Base-by-base conservation (phyloP, 768 basidiomycete genomes). In the Trametes cingulata region DNA sequence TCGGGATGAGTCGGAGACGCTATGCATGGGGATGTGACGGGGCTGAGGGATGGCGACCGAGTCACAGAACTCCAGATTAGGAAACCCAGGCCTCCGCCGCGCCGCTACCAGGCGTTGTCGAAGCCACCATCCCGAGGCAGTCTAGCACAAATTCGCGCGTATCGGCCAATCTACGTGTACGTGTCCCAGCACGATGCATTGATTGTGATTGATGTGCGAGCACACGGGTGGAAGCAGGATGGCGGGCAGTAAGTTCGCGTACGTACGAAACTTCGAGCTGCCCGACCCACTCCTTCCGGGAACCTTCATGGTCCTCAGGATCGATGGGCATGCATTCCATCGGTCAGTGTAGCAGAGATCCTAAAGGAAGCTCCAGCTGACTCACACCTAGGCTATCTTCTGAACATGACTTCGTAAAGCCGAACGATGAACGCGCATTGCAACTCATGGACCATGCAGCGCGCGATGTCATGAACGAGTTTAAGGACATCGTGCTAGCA, bases 241-340 rank as follows among this genome's bases (percentile, higher is more conserved):
- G 96, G 94, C 96, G 14, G 91, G 90, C 66, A 89, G 92, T n/a
- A 89, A 85, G 68, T 99, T 86, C 68, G 88, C 90, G 41, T 96
- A 98, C 74, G 97, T 98, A 13, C 84, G 86, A 65, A 82, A 82
- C 36, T 98, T 90, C 71, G 96, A 99, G 73, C 83, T 93, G 0
- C 90, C 93, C 6, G 97, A 99, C 69, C 79, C 85, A 0, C 77
- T 98, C 2, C 76, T 98, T 0, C 95, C 90, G 0, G 86, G 83
- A 9, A 91, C 91, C 2, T 97, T 86, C 73, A 81, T 97, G 65
- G 77, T 98, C 22, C 81, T 94, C 53, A 86, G 97, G 1, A 71
- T 99, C 17, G 97, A 99, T 69, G 97, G 97, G 0, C 92, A 93
- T 66, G 85, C 89, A 0, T 99, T 99, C 69, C 95, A 98, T 75